Evolutionary conservation across 192 early-diverging fungal genomes (phyloP), one percentile per base, ranked within the genome.

Genomic region (Podila horticola): DNA sequence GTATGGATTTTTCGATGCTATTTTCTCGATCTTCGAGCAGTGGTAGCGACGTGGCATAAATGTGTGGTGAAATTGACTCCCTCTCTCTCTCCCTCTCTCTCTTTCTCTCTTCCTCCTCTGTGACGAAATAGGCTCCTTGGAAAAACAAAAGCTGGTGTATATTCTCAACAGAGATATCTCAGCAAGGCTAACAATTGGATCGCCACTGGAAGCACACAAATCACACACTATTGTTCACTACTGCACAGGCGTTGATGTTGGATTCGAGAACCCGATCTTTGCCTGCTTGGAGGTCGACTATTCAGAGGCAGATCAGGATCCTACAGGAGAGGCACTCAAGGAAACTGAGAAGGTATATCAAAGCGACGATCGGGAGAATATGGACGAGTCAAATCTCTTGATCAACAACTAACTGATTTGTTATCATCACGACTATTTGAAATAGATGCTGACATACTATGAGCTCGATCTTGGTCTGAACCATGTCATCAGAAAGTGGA

Each of bases 401-500:
- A 45, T 45, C 41, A 17, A 45, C 41, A 45, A 17, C 41, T 45
- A 45, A 45, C 41, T 1, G 8, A 12, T 17, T 15, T 15, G 41
- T 45, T 45, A 12, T 45, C 41, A 15, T 45, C 15, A 13, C 41
- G 41, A 45, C 41, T 15, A 45, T n/a, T 12, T 66, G 24, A 34
- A 31, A 24, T 77, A 93, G 91, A 87, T 91, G 63, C 72, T 99
- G 72, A 94, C 92, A 33, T 98, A 95, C 69, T 98, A 99, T 69
- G 98, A 99, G 84, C 84, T 99, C 71, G 98, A 99, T 81, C 90
- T 99, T 65, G 98, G 98, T 22, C 88, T 99, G 29, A 99, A 99
- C 84, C 98, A 99, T 82, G 96, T 99, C 20, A 95, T 98, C 52
- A 90, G 98, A 70, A 96, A 95, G 85, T 99, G 98, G 97, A 94